phyloP scores from a whole-genome alignment of 2,329 filamentous ascomycete genomes.

The Blastomyces parvus region DNA sequence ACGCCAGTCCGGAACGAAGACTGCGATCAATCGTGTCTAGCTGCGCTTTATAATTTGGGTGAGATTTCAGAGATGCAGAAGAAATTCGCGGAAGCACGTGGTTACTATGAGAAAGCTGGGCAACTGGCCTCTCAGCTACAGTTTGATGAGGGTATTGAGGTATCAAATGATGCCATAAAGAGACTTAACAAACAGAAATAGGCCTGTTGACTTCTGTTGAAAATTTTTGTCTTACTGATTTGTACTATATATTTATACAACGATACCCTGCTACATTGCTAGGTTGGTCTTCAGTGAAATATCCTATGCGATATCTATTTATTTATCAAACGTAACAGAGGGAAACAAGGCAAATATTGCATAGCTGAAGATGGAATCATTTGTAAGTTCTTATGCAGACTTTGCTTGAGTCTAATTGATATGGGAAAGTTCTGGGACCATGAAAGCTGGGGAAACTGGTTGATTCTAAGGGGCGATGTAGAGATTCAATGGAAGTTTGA shows the following conservation, averaged over 20 bases:
- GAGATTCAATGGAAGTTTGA: not conserved
- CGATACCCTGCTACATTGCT: not conserved
- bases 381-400: not conserved
- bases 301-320: no score
- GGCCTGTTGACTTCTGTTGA: not conserved
- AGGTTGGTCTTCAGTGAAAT: not conserved
- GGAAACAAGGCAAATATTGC: no score
- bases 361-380: no score
- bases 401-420: constrained; percentile 19
- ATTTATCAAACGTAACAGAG: no score
- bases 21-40: constrained; percentile 74
- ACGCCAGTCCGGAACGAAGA: constrained; percentile 61
- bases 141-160: constrained; percentile 26
- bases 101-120: constrained; percentile 59
- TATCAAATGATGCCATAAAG: constrained; percentile 25
- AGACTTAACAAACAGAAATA: constrained; percentile 19
- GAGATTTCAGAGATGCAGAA: constrained; percentile 72
- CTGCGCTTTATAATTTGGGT: constrained; percentile 76
- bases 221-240: not conserved
- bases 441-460: constrained; percentile 20
- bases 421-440: constrained; percentile 17
- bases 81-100: constrained; percentile 53
- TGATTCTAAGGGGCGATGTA: constrained; percentile 11
- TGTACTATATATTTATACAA: constrained; percentile 3
- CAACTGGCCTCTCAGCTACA: constrained; percentile 44